Conservation (phyloP, 495 filamentous ascomycete species). For the Choiromyces venosus region DNA sequence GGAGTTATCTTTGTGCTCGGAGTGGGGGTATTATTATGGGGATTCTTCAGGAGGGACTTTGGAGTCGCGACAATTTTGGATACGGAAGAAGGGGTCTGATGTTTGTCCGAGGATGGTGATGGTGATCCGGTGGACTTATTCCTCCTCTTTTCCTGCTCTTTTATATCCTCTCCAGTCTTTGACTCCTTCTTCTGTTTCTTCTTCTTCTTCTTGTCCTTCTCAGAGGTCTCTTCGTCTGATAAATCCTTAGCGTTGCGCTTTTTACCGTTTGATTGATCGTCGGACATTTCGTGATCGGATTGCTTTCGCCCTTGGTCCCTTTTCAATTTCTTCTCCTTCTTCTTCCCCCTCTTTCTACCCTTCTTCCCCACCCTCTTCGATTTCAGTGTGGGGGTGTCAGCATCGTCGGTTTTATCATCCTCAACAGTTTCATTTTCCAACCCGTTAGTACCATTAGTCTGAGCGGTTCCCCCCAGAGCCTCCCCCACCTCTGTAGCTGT, state of each 20-base stretch:
- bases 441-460: neutral
- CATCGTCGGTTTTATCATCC: neutral
- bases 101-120: neutral
- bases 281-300: neutral
- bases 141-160: slow-evolving; percentile 2
- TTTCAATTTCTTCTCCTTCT: slow-evolving; percentile 6
- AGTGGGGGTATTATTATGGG: neutral
- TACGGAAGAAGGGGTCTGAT: neutral
- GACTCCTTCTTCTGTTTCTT: neutral
- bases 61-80: slow-evolving; percentile 4
- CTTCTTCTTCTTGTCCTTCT: neutral
- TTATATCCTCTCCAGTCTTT: slow-evolving; percentile 7
- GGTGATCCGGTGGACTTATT: neutral
- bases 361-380: slow-evolving; percentile 9
- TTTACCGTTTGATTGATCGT: neutral
- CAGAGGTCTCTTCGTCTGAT: neutral
- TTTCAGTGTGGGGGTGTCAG: neutral
- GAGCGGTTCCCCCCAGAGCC: neutral
- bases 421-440: neutral
- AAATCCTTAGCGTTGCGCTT: neutral
- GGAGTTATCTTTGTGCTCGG: slow-evolving; percentile 7
- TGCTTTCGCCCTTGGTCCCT: neutral
- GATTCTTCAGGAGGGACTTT: slow-evolving; percentile 8
- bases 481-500: neutral
- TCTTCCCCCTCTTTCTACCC: neutral